Percentiles rank a stretch among this genome's conserved stretches.
These are phyloP conservation scores for Psilocybe subaeruginosa DNA, from an alignment of 768 basidiomycete species.

Conservation along the genomic window DNA sequence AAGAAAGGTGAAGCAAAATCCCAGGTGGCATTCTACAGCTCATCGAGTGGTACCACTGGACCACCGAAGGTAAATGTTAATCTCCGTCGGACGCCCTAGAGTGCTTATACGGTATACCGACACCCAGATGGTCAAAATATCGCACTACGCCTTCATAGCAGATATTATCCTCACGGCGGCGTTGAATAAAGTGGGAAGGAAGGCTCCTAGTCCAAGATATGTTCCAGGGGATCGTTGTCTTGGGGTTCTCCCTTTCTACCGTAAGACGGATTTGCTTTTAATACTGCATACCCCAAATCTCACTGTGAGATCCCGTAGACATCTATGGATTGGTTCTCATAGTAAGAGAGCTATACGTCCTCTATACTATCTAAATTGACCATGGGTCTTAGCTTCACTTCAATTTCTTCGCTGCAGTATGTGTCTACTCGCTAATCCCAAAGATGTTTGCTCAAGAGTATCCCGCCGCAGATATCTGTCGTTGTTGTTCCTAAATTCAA, in stretches of 20 bases:
- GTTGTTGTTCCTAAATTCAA: conserved; percentile 12
- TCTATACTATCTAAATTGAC: neutral
- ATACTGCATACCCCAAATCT: neutral
- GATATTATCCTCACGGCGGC: conserved; percentile 3
- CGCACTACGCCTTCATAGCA: conserved; percentile 11
- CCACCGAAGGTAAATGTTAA: conserved; percentile 5
- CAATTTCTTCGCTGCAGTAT: conserved; percentile 13
- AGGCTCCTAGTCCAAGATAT: neutral
- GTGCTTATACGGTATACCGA: neutral
- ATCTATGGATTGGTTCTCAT: conserved; percentile 9
- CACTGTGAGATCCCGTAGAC: neutral
- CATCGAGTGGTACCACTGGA: conserved; percentile 12
- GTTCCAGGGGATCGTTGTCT: conserved; percentile 10
- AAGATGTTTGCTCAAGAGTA: no score
- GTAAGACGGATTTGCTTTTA: neutral
- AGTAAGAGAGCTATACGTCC: neutral
- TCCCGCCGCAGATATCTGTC: conserved; percentile 2
- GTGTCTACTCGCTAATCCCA: neutral
- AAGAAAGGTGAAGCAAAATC: conserved; percentile 4
- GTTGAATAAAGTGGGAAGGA: conserved; percentile 5
- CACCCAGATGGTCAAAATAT: conserved; percentile 10
- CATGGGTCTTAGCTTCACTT: conserved; percentile 1
- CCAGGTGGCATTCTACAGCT: conserved; percentile 11
- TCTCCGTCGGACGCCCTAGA: neutral
- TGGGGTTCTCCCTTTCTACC: conserved; percentile 10